These are phyloP conservation scores for Comarum palustre DNA, from an alignment of 306 rosid genomes.

Conservation along the genomic window DNA sequence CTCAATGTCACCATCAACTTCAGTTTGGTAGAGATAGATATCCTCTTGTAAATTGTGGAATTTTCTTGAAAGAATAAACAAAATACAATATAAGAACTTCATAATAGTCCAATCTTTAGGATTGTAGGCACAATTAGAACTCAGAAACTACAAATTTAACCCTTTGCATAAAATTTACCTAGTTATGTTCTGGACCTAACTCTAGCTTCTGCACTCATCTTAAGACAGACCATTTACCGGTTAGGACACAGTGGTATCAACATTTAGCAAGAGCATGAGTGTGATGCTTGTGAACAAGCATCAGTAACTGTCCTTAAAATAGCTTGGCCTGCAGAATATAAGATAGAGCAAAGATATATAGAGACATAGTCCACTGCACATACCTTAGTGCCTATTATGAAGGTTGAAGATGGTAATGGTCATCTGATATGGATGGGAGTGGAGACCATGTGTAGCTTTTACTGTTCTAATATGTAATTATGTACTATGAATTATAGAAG, in stretches of 20 bases:
- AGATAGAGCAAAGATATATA: slow-evolving; percentile 10
- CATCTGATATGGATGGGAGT: slow-evolving; percentile 25
- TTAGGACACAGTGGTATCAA: neutral
- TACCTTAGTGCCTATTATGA: slow-evolving; percentile 33
- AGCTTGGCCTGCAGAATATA: slow-evolving; percentile 28
- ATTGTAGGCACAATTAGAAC: neutral
- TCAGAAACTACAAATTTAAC: neutral
- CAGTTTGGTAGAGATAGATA: slow-evolving; percentile 8
- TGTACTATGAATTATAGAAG: slow-evolving; percentile 16
- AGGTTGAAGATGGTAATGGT: slow-evolving; percentile 45
- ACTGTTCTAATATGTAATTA: slow-evolving; percentile 13
- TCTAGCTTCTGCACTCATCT: neutral
- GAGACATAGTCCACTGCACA: slow-evolving; percentile 21
- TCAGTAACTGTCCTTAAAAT: slow-evolving; percentile 20
- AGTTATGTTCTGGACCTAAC: neutral
- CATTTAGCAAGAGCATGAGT: slow-evolving; percentile 7
- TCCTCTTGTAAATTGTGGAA: slow-evolving; percentile 24
- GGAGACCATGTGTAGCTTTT: slow-evolving; percentile 58
- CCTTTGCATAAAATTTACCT: neutral
- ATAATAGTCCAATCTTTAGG: slow-evolving; percentile 5
- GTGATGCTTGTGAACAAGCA: slow-evolving; percentile 24
- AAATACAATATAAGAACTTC: slow-evolving; percentile 4
- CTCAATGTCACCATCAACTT: slow-evolving; percentile 7
- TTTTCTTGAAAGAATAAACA: neutral
- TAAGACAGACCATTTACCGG: neutral